Evolutionary conservation across 2,329 filamentous ascomycete species (phyloP), one percentile per base, ranked within the genome.

Genomic region (Fusarium brevicatenulatum): DNA sequence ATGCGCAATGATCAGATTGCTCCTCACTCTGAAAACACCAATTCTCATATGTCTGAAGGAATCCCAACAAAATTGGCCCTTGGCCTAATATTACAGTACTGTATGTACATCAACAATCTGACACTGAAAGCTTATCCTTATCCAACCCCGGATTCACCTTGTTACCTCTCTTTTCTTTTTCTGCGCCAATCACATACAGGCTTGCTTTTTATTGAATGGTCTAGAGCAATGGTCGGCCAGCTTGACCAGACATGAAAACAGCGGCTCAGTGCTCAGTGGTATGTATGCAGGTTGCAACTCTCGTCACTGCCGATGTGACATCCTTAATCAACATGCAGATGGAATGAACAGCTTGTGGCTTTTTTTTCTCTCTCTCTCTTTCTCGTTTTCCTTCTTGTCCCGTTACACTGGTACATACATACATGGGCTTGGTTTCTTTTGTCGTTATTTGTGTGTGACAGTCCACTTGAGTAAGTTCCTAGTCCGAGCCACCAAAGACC

Each of bases 241-340:
- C 40, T 54, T n/a, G 34, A 39, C 62, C 25, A 71, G n/a, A 64
- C 21, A 60, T 49, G 44, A 56, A 28, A 47, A 49, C 42, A 50
- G 47, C 40, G 55, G 37, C 47, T 58, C 49, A 21, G 42, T 40
- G 50, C 47, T 55, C 49, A 21, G 39, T 42, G 50, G 50, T 44
- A 61, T 73, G 50, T 49, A 61, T 73, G 66, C 58, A 73, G 36
- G 53, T 47, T 68, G 42, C 37, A 61, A 32, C 36, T 73, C 46
- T 73, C 50, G 42, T 64, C 61, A 60, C 39, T 23, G 54, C 50
- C 19, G 54, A 65, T 70, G 25, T 69, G 30, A 32, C 54, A 70
- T 49, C 40, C 49, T 59, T 55, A 37, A 37, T 28, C 44, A 36
- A 63, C 56, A 39, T 67, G 44, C 54, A 67, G 47, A 46, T 50